These are phyloP conservation scores for Vitellaria paradoxa DNA, from an alignment of 179 eudicot species.

Conservation along the genomic window DNA sequence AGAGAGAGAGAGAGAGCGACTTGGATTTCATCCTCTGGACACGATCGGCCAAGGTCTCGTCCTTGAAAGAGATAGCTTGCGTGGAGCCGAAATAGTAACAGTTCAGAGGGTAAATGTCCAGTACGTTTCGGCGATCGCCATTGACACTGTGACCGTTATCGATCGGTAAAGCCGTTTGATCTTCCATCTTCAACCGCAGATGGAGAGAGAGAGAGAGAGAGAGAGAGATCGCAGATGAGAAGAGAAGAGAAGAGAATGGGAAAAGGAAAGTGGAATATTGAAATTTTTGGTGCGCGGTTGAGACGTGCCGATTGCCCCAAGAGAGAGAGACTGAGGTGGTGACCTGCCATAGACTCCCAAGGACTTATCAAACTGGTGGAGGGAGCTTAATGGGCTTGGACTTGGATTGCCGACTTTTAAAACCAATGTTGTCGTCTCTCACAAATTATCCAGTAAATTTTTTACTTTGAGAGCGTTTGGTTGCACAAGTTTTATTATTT, in stretches of 20 bases:
- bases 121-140: constrained; percentile 13
- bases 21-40: constrained; percentile 45
- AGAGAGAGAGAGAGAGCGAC: constrained; percentile 24
- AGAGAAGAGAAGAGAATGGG: background rate
- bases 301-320: background rate
- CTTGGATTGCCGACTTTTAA: too few relatives aligned
- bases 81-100: constrained; percentile 57
- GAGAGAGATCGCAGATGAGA: background rate
- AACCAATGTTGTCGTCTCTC: too few relatives aligned
- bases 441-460: too few relatives aligned
- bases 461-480: too few relatives aligned
- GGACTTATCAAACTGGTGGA: too few relatives aligned
- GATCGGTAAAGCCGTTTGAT: background rate
- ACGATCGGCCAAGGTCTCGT: constrained; percentile 40
- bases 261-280: background rate
- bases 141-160: background rate
- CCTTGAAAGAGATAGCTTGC: constrained; percentile 27
- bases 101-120: constrained; percentile 54
- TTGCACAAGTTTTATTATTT: too few relatives aligned
- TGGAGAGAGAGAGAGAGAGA: background rate
- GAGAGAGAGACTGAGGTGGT: too few relatives aligned
- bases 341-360: too few relatives aligned
- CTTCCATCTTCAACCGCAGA: constrained; percentile 19
- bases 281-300: constrained; percentile 11
- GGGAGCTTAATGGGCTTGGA: too few relatives aligned